These are phyloP conservation scores for Cordyceps javanica DNA, from an alignment of 2,329 filamentous ascomycete species.

Conservation along the genomic window DNA sequence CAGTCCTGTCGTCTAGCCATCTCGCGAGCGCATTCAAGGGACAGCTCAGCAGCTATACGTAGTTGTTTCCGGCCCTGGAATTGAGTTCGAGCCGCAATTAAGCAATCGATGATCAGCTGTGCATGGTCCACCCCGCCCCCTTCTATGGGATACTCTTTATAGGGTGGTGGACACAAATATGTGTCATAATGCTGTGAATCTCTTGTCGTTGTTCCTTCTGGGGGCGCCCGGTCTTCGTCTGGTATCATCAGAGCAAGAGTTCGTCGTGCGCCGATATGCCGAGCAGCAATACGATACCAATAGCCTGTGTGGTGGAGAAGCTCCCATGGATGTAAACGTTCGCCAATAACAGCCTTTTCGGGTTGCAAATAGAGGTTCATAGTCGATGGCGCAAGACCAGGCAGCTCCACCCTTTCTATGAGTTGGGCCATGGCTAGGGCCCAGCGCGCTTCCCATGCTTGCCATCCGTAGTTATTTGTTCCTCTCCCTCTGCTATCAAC, in stretches of 20 bases:
- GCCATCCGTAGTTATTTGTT: constrained; percentile 84
- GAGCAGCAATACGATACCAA: constrained; percentile 57
- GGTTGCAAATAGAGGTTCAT: constrained; percentile 45
- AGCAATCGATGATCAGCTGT: constrained; percentile 46
- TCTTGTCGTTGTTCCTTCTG: constrained; percentile 41
- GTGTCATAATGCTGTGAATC: constrained; percentile 56
- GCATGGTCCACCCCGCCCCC: constrained; percentile 49
- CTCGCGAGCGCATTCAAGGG: constrained; percentile 52
- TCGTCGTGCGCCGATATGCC: constrained; percentile 49
- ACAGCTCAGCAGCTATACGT: constrained; percentile 49
- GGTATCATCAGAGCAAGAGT: constrained; percentile 50
- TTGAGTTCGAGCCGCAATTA: constrained; percentile 46
- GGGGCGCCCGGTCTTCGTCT: constrained; percentile 50
- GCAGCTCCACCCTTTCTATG: constrained; percentile 47
- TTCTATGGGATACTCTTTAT: constrained; percentile 50
- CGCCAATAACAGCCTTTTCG: constrained; percentile 52
- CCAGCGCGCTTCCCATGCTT: constrained; percentile 84
- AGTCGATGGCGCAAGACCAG: constrained; percentile 40
- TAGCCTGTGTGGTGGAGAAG: constrained; percentile 60
- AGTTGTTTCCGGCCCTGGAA: constrained; percentile 49
- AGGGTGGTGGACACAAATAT: constrained; percentile 59
- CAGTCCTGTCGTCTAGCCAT: constrained; percentile 44
- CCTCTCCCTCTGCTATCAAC: constrained; percentile 80
- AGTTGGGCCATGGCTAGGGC: constrained; percentile 56
- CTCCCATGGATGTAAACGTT: constrained; percentile 58